phyloP scores from a whole-genome alignment of 2,329 filamentous ascomycete species.

The Thelonectria rubi region DNA sequence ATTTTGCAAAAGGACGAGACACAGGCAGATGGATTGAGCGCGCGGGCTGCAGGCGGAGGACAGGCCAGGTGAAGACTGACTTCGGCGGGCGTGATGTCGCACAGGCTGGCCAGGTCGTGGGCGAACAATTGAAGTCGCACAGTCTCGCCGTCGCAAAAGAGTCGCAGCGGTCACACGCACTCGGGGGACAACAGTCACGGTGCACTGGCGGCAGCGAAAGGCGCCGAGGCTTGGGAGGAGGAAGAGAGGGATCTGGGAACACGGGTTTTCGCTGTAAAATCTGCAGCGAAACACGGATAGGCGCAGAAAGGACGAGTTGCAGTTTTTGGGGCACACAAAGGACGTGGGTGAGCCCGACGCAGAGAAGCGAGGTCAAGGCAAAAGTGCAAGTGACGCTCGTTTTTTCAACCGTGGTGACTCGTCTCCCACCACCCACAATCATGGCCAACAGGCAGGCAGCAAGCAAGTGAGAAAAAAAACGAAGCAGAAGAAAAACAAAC shows the following conservation, averaged over 20 bases:
- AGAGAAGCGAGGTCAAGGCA: conserved; percentile 25
- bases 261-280: conserved; percentile 23
- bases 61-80: conserved; percentile 8
- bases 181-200: conserved; percentile 39
- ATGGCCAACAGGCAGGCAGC: background rate
- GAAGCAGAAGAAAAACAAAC: conserved; percentile 12
- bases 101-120: conserved; percentile 32
- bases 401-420: conserved; percentile 9
- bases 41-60: conserved; percentile 15
- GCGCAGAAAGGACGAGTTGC: conserved; percentile 15
- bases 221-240: conserved; percentile 22
- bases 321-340: conserved; percentile 17
- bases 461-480: background rate
- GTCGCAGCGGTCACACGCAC: conserved; percentile 37
- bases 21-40: conserved; percentile 9
- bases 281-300: conserved; percentile 26
- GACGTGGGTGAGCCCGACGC: conserved; percentile 11
- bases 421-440: conserved; percentile 6
- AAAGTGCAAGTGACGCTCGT: conserved; percentile 25
- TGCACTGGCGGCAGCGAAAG: conserved; percentile 28
- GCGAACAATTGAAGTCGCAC: conserved; percentile 26
- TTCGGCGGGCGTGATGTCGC: conserved; percentile 26
- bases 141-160: conserved; percentile 7
- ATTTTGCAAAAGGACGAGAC: conserved; percentile 15
- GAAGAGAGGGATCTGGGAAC: conserved; percentile 23